Percentiles rank a stretch among this genome's conserved stretches.
Evolutionary conservation across 1,284 basidiomycete genomes (phyloP).

Genomic region (Jaminaea rosea): DNA sequence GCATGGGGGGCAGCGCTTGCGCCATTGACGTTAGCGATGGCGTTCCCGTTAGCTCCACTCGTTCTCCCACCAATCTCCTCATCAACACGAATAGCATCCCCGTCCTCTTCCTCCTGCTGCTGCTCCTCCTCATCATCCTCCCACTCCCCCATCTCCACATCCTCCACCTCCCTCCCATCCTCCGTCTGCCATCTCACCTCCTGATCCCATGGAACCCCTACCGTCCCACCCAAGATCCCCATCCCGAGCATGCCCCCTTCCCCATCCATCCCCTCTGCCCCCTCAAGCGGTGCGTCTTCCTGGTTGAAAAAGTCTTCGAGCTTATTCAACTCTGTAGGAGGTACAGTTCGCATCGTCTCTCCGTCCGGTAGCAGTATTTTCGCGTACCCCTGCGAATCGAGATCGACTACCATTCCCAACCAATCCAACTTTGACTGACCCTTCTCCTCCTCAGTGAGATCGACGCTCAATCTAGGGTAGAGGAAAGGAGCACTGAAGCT

Average conservation of each 20-base stretch:
- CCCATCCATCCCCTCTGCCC: slow-evolving; percentile 17
- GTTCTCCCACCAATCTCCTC: slow-evolving; percentile 11
- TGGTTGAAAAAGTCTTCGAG: slow-evolving; percentile 23
- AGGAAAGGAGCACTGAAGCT: slow-evolving; percentile 5
- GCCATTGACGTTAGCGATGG: background rate
- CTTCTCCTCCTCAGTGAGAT: slow-evolving; percentile 14
- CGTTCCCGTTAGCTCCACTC: background rate
- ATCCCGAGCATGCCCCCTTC: slow-evolving; percentile 6
- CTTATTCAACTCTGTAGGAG: no score
- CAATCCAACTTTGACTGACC: slow-evolving; percentile 46
- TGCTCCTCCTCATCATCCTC: slow-evolving; percentile 14
- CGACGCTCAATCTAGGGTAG: background rate
- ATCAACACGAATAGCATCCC: background rate
- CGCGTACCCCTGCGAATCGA: slow-evolving; percentile 48
- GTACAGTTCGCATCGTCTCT: slow-evolving; percentile 30
- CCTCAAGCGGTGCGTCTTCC: slow-evolving; percentile 21
- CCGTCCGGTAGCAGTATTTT: slow-evolving; percentile 45
- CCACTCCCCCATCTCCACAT: slow-evolving; percentile 35
- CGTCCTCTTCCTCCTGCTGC: background rate
- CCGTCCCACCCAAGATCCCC: slow-evolving; percentile 22
- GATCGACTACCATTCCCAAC: slow-evolving; percentile 50
- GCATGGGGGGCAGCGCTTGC: no score
- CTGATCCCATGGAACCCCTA: slow-evolving; percentile 9
- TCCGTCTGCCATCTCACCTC: slow-evolving; percentile 27
- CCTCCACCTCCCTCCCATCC: slow-evolving; percentile 26